These are phyloP conservation scores for Zarea fungicola DNA, from an alignment of 2,329 filamentous ascomycete genomes.

Conservation along the genomic window DNA sequence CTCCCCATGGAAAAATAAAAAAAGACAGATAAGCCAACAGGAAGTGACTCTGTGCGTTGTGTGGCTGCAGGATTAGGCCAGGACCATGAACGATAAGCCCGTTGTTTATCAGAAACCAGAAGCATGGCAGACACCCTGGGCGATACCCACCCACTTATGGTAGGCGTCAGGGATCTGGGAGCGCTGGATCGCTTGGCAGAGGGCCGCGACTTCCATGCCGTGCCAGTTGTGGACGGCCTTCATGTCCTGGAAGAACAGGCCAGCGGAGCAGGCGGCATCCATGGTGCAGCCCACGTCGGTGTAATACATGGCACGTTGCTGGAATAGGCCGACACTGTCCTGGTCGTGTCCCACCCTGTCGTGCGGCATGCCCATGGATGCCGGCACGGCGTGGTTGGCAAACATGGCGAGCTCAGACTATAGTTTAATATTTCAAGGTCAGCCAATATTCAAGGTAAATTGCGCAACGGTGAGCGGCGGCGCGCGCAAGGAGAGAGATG, in stretches of 20 bases:
- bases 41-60: too few species aligned
- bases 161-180: slow-evolving; percentile 5
- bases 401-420: slow-evolving; percentile 12
- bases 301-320: slow-evolving; percentile 15
- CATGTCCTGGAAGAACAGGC: slow-evolving; percentile 11
- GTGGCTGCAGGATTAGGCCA: too few species aligned
- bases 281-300: slow-evolving; percentile 14
- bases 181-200: slow-evolving; percentile 1
- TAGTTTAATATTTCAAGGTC: too few species aligned
- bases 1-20: too few species aligned
- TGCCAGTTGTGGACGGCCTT: slow-evolving; percentile 9
- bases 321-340: slow-evolving; percentile 16
- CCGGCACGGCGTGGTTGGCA: slow-evolving; percentile 8
- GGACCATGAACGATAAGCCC: too few species aligned
- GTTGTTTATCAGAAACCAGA: too few species aligned
- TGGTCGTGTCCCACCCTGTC: slow-evolving; percentile 12
- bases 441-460: too few species aligned
- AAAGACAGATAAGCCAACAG: too few species aligned
- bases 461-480: too few species aligned
- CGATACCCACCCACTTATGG: background rate
- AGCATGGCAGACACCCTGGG: background rate
- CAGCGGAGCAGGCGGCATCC: slow-evolving; percentile 14
- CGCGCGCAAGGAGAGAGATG: too few species aligned
- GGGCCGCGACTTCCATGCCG: slow-evolving; percentile 5
- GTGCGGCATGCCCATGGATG: slow-evolving; percentile 7